These are phyloP conservation scores for Aegle marmelos DNA, from an alignment of 345 rosid species.

Conservation along the genomic window DNA sequence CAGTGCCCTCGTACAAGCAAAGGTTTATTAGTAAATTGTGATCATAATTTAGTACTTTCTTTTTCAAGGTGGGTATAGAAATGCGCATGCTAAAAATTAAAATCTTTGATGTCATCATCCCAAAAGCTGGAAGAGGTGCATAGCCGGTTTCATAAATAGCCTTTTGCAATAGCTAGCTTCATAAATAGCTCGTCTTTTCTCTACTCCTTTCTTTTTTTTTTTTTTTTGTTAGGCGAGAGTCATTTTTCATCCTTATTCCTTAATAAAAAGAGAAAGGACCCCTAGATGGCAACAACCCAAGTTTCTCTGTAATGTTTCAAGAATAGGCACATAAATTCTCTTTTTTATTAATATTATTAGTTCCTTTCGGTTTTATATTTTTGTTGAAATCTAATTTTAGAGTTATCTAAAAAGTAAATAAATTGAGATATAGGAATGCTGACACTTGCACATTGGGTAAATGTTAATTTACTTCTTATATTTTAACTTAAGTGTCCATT, in stretches of 20 bases:
- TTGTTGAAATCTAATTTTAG: too few relatives aligned
- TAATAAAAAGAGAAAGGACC: too few relatives aligned
- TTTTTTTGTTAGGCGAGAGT: background rate
- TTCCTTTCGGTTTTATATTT: too few relatives aligned
- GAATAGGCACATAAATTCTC: too few relatives aligned
- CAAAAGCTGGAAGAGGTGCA: background rate
- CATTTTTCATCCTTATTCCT: background rate
- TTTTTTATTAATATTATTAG: too few relatives aligned
- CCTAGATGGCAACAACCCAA: too few relatives aligned
- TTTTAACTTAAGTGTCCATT: too few relatives aligned
- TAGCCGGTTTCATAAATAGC: background rate
- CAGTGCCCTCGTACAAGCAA: background rate
- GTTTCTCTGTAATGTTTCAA: too few relatives aligned
- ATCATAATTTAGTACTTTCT: background rate
- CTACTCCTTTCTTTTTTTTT: background rate
- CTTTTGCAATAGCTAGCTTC: background rate
- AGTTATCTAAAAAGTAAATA: too few relatives aligned
- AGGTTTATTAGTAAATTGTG: background rate
- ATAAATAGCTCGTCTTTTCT: background rate
- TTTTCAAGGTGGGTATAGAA: background rate
- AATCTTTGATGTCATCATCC: background rate
- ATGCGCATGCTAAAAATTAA: background rate
- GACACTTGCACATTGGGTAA: too few relatives aligned
- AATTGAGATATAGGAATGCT: too few relatives aligned
- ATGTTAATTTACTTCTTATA: too few relatives aligned